phyloP scores from a whole-genome alignment of 192 early-diverging fungal genomes.

The Cladochytrium replicatum region DNA sequence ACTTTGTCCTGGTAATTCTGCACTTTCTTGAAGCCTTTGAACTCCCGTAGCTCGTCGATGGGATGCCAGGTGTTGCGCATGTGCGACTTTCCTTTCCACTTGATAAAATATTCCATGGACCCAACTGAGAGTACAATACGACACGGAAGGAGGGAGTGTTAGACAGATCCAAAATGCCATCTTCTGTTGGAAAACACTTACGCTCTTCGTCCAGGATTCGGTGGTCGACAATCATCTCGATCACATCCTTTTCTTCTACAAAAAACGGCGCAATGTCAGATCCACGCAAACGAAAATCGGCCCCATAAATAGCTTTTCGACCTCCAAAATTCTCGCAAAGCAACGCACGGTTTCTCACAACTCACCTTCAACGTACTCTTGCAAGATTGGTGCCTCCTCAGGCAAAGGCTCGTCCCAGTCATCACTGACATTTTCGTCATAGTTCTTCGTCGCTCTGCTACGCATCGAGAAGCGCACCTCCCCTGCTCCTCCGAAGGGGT shows the following conservation, averaged over 20 bases:
- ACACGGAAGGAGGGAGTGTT: slow-evolving; percentile 1
- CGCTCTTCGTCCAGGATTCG: slow-evolving; percentile 16
- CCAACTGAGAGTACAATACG: too few relatives aligned
- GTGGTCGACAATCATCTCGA: neutral
- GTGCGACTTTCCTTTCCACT: slow-evolving; percentile 90
- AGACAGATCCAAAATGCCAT: neutral
- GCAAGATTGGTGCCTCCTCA: too few relatives aligned
- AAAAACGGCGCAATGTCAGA: neutral
- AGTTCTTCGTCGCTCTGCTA: too few relatives aligned
- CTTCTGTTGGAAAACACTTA: slow-evolving; percentile 3
- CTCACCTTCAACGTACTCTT: too few relatives aligned
- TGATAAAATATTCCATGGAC: slow-evolving; percentile 71
- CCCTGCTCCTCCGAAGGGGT: too few relatives aligned
- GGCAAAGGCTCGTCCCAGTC: too few relatives aligned
- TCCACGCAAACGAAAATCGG: neutral
- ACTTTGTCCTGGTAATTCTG: slow-evolving; percentile 71
- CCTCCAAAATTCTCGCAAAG: too few relatives aligned
- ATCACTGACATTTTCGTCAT: too few relatives aligned
- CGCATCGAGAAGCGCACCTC: too few relatives aligned
- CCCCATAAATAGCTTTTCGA: too few relatives aligned
- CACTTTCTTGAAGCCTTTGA: slow-evolving; percentile 81
- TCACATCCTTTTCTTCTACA: slow-evolving; percentile 8
- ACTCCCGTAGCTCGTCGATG: slow-evolving; percentile 47
- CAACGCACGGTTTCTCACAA: too few relatives aligned
- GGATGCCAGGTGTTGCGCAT: slow-evolving; percentile 87